These are phyloP conservation scores for Betula pendula DNA, from an alignment of 306 rosid genomes.

Conservation along the genomic window DNA sequence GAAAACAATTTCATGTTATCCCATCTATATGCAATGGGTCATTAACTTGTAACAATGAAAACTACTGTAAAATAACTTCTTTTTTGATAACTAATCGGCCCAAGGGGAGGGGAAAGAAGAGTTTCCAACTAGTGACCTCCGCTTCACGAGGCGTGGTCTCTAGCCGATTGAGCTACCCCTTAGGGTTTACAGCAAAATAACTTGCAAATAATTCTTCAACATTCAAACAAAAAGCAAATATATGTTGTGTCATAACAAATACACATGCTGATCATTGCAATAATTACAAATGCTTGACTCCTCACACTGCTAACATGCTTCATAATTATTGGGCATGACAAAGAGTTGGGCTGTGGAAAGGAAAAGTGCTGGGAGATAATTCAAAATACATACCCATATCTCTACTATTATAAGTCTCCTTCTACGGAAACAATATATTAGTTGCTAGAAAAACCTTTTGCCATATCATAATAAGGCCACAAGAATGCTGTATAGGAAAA, in stretches of 20 bases:
- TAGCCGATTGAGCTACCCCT: no score
- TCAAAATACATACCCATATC: not conserved
- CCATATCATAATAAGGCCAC: not conserved
- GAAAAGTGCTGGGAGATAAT: not conserved
- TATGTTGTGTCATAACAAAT: not conserved
- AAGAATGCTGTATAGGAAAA: not conserved
- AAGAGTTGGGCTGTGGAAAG: not conserved
- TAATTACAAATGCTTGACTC: not conserved
- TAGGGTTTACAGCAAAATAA: not conserved
- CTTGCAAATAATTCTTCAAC: not conserved
- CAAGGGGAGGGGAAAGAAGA: no score
- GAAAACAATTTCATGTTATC: conserved; percentile 29
- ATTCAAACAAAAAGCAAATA: not conserved
- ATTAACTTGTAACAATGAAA: not conserved
- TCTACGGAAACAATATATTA: not conserved
- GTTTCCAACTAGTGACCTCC: no score
- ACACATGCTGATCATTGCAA: not conserved
- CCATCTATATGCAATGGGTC: not conserved
- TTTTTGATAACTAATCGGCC: no score
- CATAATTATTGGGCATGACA: not conserved
- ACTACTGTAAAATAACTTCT: not conserved
- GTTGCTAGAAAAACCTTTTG: not conserved
- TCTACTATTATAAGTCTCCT: not conserved
- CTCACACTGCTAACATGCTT: not conserved
- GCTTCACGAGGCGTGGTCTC: no score